Conservation (phyloP, 176 grass and related monocot species). For the Aegilops tauschii region DNA sequence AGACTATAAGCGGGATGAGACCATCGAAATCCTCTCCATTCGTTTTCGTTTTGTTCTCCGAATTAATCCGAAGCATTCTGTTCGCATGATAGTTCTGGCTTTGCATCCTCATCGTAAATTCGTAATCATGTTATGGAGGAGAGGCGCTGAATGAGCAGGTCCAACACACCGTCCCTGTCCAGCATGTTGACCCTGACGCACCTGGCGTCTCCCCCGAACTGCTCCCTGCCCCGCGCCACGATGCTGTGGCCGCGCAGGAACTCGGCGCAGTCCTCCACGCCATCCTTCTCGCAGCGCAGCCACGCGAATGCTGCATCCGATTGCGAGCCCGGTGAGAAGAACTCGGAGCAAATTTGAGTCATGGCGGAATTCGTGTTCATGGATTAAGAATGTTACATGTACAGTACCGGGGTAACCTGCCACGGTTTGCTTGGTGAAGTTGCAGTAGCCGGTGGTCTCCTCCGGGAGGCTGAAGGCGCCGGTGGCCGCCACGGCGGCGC, state of each 20-base stretch:
- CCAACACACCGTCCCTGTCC: constrained; percentile 18
- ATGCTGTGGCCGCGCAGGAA: constrained; percentile 31
- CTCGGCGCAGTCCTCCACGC: constrained; percentile 20
- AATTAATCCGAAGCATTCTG: not conserved
- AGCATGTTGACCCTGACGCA: constrained; percentile 57
- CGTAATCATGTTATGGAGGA: not conserved
- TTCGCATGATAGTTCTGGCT: not conserved
- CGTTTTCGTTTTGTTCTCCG: not conserved
- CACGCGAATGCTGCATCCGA: constrained; percentile 37
- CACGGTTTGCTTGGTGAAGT: constrained; percentile 20
- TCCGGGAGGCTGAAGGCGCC: constrained; percentile 40
- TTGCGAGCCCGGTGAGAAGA: not conserved
- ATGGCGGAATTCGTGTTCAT: not conserved
- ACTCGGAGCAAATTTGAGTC: not conserved
- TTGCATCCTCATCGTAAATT: not conserved
- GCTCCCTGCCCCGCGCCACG: constrained; percentile 28
- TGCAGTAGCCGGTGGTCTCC: constrained; percentile 25
- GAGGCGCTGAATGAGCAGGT: not conserved
- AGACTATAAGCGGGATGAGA: not conserved
- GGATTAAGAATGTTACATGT: not conserved
- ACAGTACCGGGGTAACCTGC: constrained; percentile 9
- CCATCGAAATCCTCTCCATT: not conserved
- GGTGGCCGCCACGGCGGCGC: constrained; percentile 6
- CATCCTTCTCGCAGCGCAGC: constrained; percentile 44
- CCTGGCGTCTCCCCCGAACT: constrained; percentile 29